phyloP scores from a whole-genome alignment of 371 early-diverging fungal species.

The Mucor mucedo region DNA sequence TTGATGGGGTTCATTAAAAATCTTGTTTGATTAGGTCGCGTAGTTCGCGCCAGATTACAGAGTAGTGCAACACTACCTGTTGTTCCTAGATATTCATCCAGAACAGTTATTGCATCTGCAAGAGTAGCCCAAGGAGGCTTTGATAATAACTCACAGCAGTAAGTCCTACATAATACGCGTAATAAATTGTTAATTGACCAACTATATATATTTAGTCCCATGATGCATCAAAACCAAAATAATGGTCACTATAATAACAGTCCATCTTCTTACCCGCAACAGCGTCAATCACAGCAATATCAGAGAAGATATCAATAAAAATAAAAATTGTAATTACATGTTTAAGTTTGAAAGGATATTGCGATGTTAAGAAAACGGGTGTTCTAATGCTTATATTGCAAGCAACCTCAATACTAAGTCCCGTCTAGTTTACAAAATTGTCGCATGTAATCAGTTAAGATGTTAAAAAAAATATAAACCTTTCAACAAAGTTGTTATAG shows the following conservation, averaged over 20 bases:
- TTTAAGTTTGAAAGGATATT: too few species aligned
- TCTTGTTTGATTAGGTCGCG: conserved; percentile 31
- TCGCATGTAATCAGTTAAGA: too few species aligned
- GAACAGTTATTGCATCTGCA: conserved; percentile 25
- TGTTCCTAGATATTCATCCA: conserved; percentile 28
- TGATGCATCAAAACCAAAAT: not conserved
- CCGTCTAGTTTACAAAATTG: too few species aligned
- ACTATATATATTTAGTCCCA: not conserved
- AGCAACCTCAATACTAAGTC: too few species aligned
- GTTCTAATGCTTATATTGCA: too few species aligned
- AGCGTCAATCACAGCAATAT: not conserved
- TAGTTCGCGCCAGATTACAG: conserved; percentile 42
- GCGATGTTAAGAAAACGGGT: too few species aligned
- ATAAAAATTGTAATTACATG: not conserved
- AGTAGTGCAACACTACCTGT: conserved; percentile 21
- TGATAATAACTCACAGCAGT: conserved; percentile 1
- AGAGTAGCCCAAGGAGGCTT: conserved; percentile 10
- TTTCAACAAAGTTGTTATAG: too few species aligned
- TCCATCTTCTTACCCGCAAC: not conserved
- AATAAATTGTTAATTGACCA: not conserved
- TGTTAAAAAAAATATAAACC: too few species aligned
- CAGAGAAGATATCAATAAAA: conserved; percentile 1
- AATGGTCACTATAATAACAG: not conserved
- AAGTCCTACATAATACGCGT: not conserved
- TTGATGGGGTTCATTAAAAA: too few species aligned